Conservation (phyloP, 2,329 filamentous ascomycete genomes). For the Hymenoscyphus repandus region DNA sequence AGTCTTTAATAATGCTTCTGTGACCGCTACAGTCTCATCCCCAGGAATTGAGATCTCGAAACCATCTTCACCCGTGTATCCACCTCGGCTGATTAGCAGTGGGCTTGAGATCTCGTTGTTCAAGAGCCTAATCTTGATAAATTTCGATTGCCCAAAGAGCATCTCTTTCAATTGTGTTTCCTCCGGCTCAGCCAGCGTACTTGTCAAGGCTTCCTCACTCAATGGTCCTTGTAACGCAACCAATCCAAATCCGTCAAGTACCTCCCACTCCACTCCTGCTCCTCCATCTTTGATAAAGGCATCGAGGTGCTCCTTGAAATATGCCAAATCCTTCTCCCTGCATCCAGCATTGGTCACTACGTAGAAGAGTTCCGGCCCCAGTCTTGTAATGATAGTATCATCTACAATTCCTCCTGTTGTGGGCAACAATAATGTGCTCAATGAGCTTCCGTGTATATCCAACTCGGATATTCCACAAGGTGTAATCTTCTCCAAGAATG, state of each 20-base stretch:
- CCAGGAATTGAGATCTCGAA: slow-evolving; percentile 89
- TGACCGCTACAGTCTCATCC: slow-evolving; percentile 58
- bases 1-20: slow-evolving; percentile 49
- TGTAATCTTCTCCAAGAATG: slow-evolving; percentile 79
- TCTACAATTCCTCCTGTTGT: slow-evolving; percentile 87
- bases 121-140: slow-evolving; percentile 58
- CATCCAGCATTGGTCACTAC: slow-evolving; percentile 94
- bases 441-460: slow-evolving; percentile 63
- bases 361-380: slow-evolving; percentile 74
- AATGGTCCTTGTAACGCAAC: slow-evolving; percentile 86
- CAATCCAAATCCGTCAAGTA: slow-evolving; percentile 69
- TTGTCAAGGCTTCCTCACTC: slow-evolving; percentile 62
- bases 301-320: slow-evolving; percentile 65
- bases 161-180: slow-evolving; percentile 57
- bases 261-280: slow-evolving; percentile 59
- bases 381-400: slow-evolving; percentile 82
- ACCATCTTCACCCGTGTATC: slow-evolving; percentile 96
- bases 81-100: slow-evolving; percentile 77
- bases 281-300: slow-evolving; percentile 51
- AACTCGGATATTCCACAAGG: slow-evolving; percentile 67
- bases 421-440: slow-evolving; percentile 79
- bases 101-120: slow-evolving; percentile 43
- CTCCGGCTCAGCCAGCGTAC: slow-evolving; percentile 49
- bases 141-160: slow-evolving; percentile 75
- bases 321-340: slow-evolving; percentile 79